These are phyloP conservation scores for Scutellaria galericulata DNA, from an alignment of 257 asterid genomes.

Conservation along the genomic window DNA sequence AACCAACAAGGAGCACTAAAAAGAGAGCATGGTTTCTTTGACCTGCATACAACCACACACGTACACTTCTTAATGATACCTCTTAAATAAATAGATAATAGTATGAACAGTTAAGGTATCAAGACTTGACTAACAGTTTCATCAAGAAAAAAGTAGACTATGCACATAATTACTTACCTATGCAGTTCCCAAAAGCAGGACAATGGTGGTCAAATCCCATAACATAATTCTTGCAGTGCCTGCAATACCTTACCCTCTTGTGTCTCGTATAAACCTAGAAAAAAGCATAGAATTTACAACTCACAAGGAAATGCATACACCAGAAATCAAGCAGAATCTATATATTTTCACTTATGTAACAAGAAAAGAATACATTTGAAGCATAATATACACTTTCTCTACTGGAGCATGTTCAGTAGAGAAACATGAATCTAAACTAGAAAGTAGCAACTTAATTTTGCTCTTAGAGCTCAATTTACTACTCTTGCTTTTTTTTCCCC, in stretches of 20 bases:
- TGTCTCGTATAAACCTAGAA: conserved; percentile 38
- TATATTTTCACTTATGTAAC: background rate
- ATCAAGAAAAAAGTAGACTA: conserved; percentile 15
- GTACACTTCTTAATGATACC: background rate
- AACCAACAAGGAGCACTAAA: conserved; percentile 47
- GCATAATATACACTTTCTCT: conserved; percentile 4
- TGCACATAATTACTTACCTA: conserved; percentile 43
- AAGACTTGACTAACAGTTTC: conserved; percentile 18
- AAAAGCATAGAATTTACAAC: conserved; percentile 13
- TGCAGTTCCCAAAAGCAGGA: conserved; percentile 70
- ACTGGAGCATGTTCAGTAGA: background rate
- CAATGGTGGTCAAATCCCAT: conserved; percentile 66
- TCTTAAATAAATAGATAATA: conserved; percentile 1
- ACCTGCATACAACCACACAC: conserved; percentile 46
- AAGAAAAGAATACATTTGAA: conserved; percentile 22
- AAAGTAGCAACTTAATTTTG: background rate
- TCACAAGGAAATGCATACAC: conserved; percentile 1
- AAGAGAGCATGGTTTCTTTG: conserved; percentile 53
- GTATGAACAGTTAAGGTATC: conserved; percentile 5
- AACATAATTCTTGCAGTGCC: conserved; percentile 52
- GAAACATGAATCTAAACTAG: conserved; percentile 16
- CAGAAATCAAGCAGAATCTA: conserved; percentile 9
- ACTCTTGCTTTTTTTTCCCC: background rate
- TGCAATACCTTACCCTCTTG: conserved; percentile 54
- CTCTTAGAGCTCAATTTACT: conserved; percentile 4